Conservation (phyloP, 805 yeast species). For the Yamadazyma kitorensis region DNA sequence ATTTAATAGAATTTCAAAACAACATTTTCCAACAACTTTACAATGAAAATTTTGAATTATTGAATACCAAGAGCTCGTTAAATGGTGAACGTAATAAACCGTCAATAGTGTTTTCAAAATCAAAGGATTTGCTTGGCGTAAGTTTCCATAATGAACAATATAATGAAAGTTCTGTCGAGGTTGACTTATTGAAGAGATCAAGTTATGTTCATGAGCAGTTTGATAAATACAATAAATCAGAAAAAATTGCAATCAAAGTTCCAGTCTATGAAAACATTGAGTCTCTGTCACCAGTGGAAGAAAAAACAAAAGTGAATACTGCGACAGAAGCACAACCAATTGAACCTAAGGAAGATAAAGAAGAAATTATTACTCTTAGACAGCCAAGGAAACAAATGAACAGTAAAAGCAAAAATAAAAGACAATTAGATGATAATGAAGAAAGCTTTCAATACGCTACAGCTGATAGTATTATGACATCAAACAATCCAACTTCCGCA, state of each 20-base stretch:
- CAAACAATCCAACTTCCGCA: conserved; percentile 13
- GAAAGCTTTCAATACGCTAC: conserved; percentile 44
- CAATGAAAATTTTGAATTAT: conserved; percentile 11
- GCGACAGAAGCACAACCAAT: conserved; percentile 2
- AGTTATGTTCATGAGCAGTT: conserved; percentile 9
- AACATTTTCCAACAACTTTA: conserved; percentile 12
- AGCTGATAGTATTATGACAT: conserved; percentile 39
- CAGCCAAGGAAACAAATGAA: conserved; percentile 12
- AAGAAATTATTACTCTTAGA: conserved; percentile 42
- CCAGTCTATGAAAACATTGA: too few species aligned
- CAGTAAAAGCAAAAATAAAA: not conserved
- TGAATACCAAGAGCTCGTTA: conserved; percentile 2
- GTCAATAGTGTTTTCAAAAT: conserved; percentile 16
- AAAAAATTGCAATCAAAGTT: conserved; percentile 12
- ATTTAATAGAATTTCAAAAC: conserved; percentile 5
- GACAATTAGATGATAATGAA: conserved; percentile 7
- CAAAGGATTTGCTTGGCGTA: conserved; percentile 18
- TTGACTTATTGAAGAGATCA: conserved; percentile 10
- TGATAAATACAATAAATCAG: conserved; percentile 6
- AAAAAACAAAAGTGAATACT: too few species aligned
- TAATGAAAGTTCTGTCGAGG: conserved; percentile 13
- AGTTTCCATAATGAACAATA: conserved; percentile 13
- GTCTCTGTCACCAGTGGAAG: not conserved
- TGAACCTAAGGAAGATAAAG: conserved; percentile 11
- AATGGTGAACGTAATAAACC: conserved; percentile 5